These are phyloP conservation scores for Dactylellina parvicollis DNA, from an alignment of 2,329 filamentous ascomycete species.

Conservation along the genomic window DNA sequence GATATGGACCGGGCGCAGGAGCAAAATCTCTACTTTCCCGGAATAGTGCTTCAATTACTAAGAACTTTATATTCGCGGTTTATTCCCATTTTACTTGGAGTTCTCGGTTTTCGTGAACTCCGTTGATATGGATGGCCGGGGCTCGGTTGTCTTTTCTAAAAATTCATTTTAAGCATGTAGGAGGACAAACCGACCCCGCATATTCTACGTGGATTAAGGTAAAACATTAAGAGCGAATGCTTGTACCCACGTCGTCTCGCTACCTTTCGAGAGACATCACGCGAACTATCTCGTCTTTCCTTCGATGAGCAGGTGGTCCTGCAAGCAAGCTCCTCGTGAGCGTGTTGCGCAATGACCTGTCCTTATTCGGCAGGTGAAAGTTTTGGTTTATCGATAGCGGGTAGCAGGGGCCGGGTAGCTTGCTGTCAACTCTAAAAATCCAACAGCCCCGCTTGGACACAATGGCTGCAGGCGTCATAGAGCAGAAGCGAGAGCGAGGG, in stretches of 20 bases:
- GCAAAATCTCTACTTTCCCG: too few species aligned
- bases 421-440: slow-evolving; percentile 17
- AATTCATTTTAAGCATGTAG: neutral
- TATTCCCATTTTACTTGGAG: too few species aligned
- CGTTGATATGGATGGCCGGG: slow-evolving; percentile 1
- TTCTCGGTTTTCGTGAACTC: slow-evolving; percentile 2
- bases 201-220: neutral
- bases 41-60: too few species aligned
- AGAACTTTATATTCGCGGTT: too few species aligned
- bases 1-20: too few species aligned
- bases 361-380: slow-evolving; percentile 35
- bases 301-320: slow-evolving; percentile 29
- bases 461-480: slow-evolving; percentile 14
- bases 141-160: too few species aligned
- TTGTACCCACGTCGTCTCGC: slow-evolving; percentile 8
- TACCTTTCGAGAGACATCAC: slow-evolving; percentile 34
- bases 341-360: neutral
- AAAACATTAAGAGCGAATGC: neutral
- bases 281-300: slow-evolving; percentile 23
- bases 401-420: slow-evolving; percentile 33
- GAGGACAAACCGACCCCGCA: neutral
- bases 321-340: slow-evolving; percentile 30
- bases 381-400: slow-evolving; percentile 21
- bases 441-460: slow-evolving; percentile 5
- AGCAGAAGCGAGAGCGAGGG: slow-evolving; percentile 11